These are phyloP conservation scores for Rutstroemia sp. DNA, from an alignment of 2,329 filamentous ascomycete genomes.

Conservation along the genomic window DNA sequence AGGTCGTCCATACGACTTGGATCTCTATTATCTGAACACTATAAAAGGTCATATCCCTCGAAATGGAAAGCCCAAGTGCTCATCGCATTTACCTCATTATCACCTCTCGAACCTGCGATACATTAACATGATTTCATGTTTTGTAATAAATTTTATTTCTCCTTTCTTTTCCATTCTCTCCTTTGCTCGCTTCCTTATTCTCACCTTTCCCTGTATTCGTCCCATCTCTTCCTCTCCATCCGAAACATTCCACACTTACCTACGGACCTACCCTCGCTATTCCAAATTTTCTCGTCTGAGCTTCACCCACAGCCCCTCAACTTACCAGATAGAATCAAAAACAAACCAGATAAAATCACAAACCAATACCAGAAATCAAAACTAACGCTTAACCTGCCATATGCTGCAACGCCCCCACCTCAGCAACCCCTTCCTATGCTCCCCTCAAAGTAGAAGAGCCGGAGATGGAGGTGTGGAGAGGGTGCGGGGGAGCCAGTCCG, in stretches of 20 bases:
- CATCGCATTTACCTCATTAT: conserved; percentile 9
- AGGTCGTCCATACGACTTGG: too few species aligned
- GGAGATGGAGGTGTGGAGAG: conserved; percentile 17
- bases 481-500: conserved; percentile 32
- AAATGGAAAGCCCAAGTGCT: conserved; percentile 17
- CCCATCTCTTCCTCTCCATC: too few species aligned
- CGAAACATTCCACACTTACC: too few species aligned
- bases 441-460: conserved; percentile 21
- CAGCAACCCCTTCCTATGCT: too few species aligned
- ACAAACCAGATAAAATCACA: neutral
- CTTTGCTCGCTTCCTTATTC: too few species aligned
- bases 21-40: too few species aligned
- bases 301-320: too few species aligned
- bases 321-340: too few species aligned
- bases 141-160: neutral
- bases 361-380: neutral
- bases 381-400: neutral
- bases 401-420: conserved; percentile 5
- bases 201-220: too few species aligned
- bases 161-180: too few species aligned
- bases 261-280: too few species aligned
- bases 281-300: too few species aligned
- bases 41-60: conserved; percentile 11
- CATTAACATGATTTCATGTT: conserved; percentile 6
- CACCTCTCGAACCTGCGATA: conserved; percentile 18